These are phyloP conservation scores for Hygrophoropsis aurantiaca DNA, from an alignment of 768 basidiomycete species.

Conservation along the genomic window DNA sequence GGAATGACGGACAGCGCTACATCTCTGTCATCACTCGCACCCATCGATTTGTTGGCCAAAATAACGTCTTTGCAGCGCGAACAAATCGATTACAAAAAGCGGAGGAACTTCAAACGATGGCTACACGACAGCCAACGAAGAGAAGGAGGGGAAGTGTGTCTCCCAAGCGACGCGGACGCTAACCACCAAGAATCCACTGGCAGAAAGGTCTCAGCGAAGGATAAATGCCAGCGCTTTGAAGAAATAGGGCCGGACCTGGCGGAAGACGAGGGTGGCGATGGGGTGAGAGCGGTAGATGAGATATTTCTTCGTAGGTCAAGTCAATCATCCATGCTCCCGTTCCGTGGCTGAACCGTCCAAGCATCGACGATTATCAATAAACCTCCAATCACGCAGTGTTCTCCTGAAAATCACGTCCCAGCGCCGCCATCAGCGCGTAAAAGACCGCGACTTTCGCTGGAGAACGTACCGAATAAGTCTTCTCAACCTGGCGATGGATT, in stretches of 20 bases:
- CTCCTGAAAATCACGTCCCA: no score
- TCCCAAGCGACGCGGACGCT: conserved; percentile 24
- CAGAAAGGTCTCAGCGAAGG: conserved; percentile 19
- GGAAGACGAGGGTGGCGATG: conserved; percentile 4
- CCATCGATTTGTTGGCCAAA: conserved; percentile 2
- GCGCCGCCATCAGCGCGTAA: no score
- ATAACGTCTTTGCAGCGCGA: conserved; percentile 24
- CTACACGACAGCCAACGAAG: conserved; percentile 34
- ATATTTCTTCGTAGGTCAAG: background rate
- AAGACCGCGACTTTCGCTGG: no score
- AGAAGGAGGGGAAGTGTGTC: conserved; percentile 24
- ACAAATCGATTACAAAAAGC: conserved; percentile 51
- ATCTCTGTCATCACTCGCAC: no score
- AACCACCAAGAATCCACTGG: conserved; percentile 28
- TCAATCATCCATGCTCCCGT: no score
- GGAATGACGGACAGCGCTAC: no score
- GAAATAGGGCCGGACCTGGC: conserved; percentile 14
- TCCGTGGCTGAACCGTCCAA: no score
- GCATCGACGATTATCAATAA: no score
- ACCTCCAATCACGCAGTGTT: no score
- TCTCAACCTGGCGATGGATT: no score
- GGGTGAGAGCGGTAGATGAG: background rate
- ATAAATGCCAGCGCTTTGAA: conserved; percentile 28
- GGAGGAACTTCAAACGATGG: conserved; percentile 47
- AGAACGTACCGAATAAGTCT: no score